A percentile compares a stretch with the other conserved stretches of the same genome.
phyloP scores from a whole-genome alignment of 352 stramenopile genomes.

The Paralagenidium karlingii region DNA sequence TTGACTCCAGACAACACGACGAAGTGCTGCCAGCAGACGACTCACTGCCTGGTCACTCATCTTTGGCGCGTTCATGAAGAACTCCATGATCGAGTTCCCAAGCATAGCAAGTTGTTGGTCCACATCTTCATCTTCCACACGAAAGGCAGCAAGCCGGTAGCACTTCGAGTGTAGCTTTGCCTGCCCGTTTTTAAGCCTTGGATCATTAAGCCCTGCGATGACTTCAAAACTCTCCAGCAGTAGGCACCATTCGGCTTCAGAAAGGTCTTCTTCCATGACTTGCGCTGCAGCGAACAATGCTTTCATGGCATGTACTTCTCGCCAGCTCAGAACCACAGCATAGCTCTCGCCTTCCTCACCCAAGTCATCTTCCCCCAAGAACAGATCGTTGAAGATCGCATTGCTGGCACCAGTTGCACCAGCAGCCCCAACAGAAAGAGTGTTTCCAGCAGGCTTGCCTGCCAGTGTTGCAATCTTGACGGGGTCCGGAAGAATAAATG shows the following conservation, averaged over 20 bases:
- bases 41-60: constrained; percentile 42
- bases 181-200: constrained; percentile 58
- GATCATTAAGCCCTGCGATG: constrained; percentile 54
- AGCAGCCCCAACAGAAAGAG: too few species aligned
- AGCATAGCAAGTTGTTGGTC: constrained; percentile 81
- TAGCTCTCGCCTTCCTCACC: constrained; percentile 50
- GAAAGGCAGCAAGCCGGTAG: constrained; percentile 60
- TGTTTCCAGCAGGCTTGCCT: not conserved
- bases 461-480: constrained; percentile 12
- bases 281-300: constrained; percentile 69
- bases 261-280: constrained; percentile 78
- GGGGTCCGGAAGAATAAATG: constrained; percentile 54
- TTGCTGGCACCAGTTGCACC: not conserved
- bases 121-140: constrained; percentile 74
- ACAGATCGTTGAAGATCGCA: constrained; percentile 11
- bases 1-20: constrained; percentile 58
- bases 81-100: constrained; percentile 73
- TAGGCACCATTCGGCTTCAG: constrained; percentile 57
- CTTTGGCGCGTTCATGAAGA: constrained; percentile 62
- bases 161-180: constrained; percentile 61
- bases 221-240: constrained; percentile 75
- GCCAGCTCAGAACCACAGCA: constrained; percentile 56
- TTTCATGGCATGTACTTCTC: constrained; percentile 83
- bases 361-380: constrained; percentile 12
- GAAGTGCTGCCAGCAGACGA: constrained; percentile 45